Base-by-base conservation (phyloP, 2,329 filamentous ascomycete genomes). In the Fusarium setosum region DNA sequence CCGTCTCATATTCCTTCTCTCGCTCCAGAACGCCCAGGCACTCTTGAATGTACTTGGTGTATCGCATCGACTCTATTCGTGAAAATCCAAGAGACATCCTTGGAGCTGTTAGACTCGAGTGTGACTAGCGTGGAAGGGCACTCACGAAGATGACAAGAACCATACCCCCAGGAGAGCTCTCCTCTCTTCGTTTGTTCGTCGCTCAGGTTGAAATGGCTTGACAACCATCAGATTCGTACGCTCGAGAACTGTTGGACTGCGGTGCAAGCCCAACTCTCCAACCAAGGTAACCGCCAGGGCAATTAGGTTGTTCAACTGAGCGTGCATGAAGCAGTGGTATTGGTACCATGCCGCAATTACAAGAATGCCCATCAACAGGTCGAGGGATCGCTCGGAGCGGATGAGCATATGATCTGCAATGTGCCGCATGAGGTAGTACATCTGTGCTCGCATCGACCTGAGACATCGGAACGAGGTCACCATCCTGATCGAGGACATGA, bases 121-220 rank as follows among this genome's bases (percentile, higher is more conserved):
- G 48, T 6, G 51, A 55, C 8, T 12, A 5, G 3, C 4, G 10
- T 1, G 3, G 1, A 5, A 0, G 2, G 20, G 4, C 6, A 12
- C 74, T 82, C 69, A 87, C 85, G 80, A 79, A 10, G 84, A 86
- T 13, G 78, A 82, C 26, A 88, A 61, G 59, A 86, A 87, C 81
- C 85, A 88, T 2, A 84, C 81, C 0, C 83, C 86, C 1, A 86
- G 75, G 1, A 87, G 75, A 0, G 81, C 78, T n/a, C 86, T 78
- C 10, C 81, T 77, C 61, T 88, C 85, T 35, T 87, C 85, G 8
- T 84, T 80, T 0, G 81, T 84, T 5, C 84, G 79, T 3, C 73
- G 70, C 20, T 68, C 73, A 1, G 79, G 76, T 26, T 75, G 68
- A 15, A 77, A 76, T 0, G 80, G 80, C 20, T 79, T 74, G 4